Conservation (phyloP, 306 rosid genomes). For the Herpetospermum pedunculosum region DNA sequence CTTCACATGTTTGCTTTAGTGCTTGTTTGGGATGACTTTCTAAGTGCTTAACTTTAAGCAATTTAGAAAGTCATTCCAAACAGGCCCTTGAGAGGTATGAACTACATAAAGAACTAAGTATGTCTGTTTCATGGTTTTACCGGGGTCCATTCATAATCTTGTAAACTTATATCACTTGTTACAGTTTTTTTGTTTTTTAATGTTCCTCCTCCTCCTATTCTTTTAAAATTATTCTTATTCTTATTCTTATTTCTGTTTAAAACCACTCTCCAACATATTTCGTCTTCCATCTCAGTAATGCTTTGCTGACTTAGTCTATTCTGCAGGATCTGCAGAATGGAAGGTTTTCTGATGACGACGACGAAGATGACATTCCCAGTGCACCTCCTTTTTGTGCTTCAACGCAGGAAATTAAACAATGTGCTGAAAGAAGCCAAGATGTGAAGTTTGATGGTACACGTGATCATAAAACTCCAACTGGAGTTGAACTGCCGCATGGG, state of each 20-base stretch:
- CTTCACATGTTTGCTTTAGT: neutral
- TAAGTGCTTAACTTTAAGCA: too few relatives aligned
- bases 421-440: conserved; percentile 25
- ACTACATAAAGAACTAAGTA: neutral
- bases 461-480: conserved; percentile 17
- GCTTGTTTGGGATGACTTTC: neutral
- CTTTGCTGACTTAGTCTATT: conserved; percentile 13
- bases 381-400: conserved; percentile 76
- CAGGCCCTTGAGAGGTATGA: neutral
- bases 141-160: neutral
- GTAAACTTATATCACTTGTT: neutral
- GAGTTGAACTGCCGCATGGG: conserved; percentile 24
- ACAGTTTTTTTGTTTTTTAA: too few relatives aligned
- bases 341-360: conserved; percentile 58
- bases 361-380: conserved; percentile 58
- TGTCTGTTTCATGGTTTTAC: neutral
- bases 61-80: too few relatives aligned
- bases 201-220: neutral
- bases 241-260: neutral
- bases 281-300: neutral
- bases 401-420: conserved; percentile 45
- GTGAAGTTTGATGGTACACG: conserved; percentile 21
- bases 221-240: neutral
- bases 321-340: conserved; percentile 33
- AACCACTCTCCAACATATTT: neutral